Evolutionary conservation across 1,139 yeast species (phyloP).

Genomic region (Yamadazyma mexicana): DNA sequence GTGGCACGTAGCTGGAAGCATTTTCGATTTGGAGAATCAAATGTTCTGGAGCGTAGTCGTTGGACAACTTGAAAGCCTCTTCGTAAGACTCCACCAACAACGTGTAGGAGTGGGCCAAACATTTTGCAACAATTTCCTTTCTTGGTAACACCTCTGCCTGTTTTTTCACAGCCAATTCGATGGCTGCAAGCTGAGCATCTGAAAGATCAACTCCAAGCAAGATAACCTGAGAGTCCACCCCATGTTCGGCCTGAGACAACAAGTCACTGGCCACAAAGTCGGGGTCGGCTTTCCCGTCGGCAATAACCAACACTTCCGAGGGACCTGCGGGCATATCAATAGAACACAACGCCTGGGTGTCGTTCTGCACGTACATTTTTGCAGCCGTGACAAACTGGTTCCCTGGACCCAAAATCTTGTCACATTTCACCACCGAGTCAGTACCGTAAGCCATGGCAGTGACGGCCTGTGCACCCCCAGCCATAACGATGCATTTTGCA

Average conservation of each 20-base stretch:
- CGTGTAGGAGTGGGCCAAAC: constrained; percentile 88
- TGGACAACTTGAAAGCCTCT: constrained; percentile 81
- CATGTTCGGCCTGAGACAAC: constrained; percentile 98
- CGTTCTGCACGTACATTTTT: constrained; percentile 95
- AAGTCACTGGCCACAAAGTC: constrained; percentile 95
- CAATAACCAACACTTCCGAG: constrained; percentile 91
- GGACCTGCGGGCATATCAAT: constrained; percentile 99
- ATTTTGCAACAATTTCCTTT: constrained; percentile 86
- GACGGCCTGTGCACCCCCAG: constrained; percentile 99
- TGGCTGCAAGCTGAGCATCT: constrained; percentile 56
- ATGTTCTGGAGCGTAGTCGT: constrained; percentile 96
- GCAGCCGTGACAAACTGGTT: constrained; percentile 99
- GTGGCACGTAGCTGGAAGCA: constrained; percentile 69
- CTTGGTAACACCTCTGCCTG: constrained; percentile 92
- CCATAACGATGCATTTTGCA: constrained; percentile 83
- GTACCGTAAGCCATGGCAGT: constrained; percentile 99
- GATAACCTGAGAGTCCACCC: constrained; percentile 95
- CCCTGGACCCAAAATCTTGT: constrained; percentile 97
- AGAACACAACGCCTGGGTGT: constrained; percentile 89
- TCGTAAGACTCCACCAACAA: constrained; percentile 65
- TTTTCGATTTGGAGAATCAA: constrained; percentile 84
- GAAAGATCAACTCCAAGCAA: constrained; percentile 78
- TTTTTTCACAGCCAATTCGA: constrained; percentile 76
- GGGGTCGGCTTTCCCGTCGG: constrained; percentile 84
- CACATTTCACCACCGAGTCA: constrained; percentile 86